Conservation (phyloP, 805 yeast genomes). For the Barnettozyma sucrosica region DNA sequence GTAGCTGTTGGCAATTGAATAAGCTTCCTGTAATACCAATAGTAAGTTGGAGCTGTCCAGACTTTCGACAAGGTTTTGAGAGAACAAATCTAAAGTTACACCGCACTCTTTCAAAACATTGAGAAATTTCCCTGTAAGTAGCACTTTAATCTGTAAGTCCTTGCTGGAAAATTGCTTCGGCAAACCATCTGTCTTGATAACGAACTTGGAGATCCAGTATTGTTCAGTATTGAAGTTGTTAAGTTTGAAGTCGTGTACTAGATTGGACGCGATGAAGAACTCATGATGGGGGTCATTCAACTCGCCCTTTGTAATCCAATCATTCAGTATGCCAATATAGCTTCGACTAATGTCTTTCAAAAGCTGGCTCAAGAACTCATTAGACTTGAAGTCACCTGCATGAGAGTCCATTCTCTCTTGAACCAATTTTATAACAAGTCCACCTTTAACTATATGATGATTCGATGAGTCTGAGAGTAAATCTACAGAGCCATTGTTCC, state of each 20-base stretch:
- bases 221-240: conserved; percentile 43
- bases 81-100: conserved; percentile 25
- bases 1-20: conserved; percentile 57
- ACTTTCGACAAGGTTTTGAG: conserved; percentile 26
- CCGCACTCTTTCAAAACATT: conserved; percentile 67
- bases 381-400: conserved; percentile 60
- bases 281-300: conserved; percentile 78
- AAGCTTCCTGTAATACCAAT: conserved; percentile 53
- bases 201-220: conserved; percentile 70
- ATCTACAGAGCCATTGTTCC: conserved; percentile 42
- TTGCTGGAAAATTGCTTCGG: conserved; percentile 55
- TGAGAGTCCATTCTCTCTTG: conserved; percentile 49
- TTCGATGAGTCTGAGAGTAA: conserved; percentile 46
- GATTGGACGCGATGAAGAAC: conserved; percentile 53
- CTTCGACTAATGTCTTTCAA: conserved; percentile 54
- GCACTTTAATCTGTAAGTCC: conserved; percentile 54
- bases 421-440: conserved; percentile 57
- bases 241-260: conserved; percentile 22
- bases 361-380: conserved; percentile 44
- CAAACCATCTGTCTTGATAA: conserved; percentile 68
- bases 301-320: conserved; percentile 75
- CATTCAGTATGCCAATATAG: conserved; percentile 61
- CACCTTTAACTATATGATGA: conserved; percentile 68
- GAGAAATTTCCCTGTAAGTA: conserved; percentile 80
- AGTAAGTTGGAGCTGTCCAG: conserved; percentile 41